These are phyloP conservation scores for Alternaria panax DNA, from an alignment of 2,329 filamentous ascomycete genomes.

Conservation along the genomic window DNA sequence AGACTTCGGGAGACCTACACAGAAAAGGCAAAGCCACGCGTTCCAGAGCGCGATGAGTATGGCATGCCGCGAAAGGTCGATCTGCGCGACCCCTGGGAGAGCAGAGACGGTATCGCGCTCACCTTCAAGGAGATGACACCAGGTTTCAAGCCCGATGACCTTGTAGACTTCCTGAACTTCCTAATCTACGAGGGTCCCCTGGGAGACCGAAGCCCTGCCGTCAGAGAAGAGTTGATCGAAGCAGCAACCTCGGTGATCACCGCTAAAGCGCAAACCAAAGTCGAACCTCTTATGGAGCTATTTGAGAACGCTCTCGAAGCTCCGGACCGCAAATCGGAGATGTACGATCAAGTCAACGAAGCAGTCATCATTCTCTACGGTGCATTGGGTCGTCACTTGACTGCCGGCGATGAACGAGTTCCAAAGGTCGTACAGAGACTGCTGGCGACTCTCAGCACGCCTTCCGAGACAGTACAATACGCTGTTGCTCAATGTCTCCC, in stretches of 20 bases:
- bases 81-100: conserved; percentile 87
- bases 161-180: conserved; percentile 83
- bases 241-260: conserved; percentile 84
- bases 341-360: conserved; percentile 90
- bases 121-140: conserved; percentile 83
- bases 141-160: conserved; percentile 70
- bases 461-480: conserved; percentile 95
- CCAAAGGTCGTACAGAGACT: conserved; percentile 87
- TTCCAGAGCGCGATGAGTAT: conserved; percentile 87
- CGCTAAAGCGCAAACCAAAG: conserved; percentile 77
- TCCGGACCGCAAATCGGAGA: conserved; percentile 80
- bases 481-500: conserved; percentile 94
- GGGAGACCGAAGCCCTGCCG: conserved; percentile 78
- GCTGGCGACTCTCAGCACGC: conserved; percentile 86
- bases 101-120: conserved; percentile 84
- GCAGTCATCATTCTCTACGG: conserved; percentile 98
- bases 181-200: conserved; percentile 85
- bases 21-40: conserved; percentile 80
- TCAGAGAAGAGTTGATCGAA: conserved; percentile 90
- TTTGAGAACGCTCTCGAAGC: conserved; percentile 89
- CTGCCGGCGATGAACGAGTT: conserved; percentile 83
- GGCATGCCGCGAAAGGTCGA: conserved; percentile 94
- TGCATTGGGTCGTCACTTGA: conserved; percentile 86
- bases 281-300: conserved; percentile 89
- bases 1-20: conserved; percentile 75